Conservation (phyloP, 257 asterid genomes). For the Gynochthodes officinalis region DNA sequence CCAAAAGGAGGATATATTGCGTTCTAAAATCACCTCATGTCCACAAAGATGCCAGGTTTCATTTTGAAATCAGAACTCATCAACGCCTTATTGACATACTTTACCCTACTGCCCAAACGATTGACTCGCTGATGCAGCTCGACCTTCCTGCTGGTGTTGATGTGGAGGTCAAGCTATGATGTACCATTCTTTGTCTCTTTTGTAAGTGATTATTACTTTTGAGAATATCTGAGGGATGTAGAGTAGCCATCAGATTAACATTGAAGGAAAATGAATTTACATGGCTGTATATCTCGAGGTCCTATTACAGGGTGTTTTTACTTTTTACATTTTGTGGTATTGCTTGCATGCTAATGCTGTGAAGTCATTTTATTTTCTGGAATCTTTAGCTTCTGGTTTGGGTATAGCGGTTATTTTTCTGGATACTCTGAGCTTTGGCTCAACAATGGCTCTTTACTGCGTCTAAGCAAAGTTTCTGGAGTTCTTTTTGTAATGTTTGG, state of each 20-base stretch:
- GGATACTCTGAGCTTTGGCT: not conserved
- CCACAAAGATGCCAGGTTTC: slow-evolving; percentile 96
- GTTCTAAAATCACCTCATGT: slow-evolving; percentile 97
- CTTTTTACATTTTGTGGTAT: not conserved
- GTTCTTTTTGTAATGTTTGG: not conserved
- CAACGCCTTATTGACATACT: slow-evolving; percentile 93
- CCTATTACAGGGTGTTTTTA: not conserved
- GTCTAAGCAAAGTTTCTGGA: not conserved
- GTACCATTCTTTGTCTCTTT: slow-evolving; percentile 1
- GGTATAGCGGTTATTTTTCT: not conserved
- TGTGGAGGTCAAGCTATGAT: slow-evolving; percentile 96
- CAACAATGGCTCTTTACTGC: not conserved
- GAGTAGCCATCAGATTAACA: slow-evolving; percentile 8
- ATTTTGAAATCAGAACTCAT: slow-evolving; percentile 89
- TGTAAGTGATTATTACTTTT: slow-evolving; percentile 8
- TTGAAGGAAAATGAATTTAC: slow-evolving; percentile 6
- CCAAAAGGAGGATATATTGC: slow-evolving; percentile 76
- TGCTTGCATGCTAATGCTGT: not conserved
- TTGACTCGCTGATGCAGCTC: slow-evolving; percentile 93
- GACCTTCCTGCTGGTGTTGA: slow-evolving; percentile 98
- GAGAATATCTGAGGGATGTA: slow-evolving; percentile 3
- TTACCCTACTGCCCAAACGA: slow-evolving; percentile 94
- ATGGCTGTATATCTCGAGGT: not conserved
- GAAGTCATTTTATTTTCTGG: not conserved
- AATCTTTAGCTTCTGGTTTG: not conserved